These are phyloP conservation scores for Curvularia spicifera DNA, from an alignment of 2,329 filamentous ascomycete species.

Conservation along the genomic window DNA sequence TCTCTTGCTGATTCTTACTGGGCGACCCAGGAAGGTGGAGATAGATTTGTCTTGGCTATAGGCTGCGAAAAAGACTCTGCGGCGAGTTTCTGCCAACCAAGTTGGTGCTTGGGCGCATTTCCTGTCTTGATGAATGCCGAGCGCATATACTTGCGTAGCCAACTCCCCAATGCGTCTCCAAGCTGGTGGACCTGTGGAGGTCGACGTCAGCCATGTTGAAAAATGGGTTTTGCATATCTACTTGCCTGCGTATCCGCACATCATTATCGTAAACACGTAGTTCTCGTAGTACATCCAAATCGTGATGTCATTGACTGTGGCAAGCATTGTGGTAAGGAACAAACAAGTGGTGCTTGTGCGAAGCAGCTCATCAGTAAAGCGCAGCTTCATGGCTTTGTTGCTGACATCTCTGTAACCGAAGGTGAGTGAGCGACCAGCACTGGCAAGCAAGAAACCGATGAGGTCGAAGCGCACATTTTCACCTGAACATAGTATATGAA, in stretches of 20 bases:
- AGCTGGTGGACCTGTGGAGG: constrained; percentile 30
- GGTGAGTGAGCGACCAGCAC: constrained; percentile 45
- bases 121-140: constrained; percentile 43
- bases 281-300: constrained; percentile 48
- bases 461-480: constrained; percentile 49
- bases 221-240: not conserved
- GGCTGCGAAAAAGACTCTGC: constrained; percentile 37
- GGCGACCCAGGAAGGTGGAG: constrained; percentile 45
- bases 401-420: constrained; percentile 34
- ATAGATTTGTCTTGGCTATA: constrained; percentile 45
- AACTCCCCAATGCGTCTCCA: constrained; percentile 45
- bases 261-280: constrained; percentile 45
- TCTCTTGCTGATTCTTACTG: constrained; percentile 39
- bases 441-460: constrained; percentile 48
- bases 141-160: constrained; percentile 39
- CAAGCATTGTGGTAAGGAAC: constrained; percentile 48
- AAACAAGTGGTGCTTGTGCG: constrained; percentile 48
- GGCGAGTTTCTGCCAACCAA: constrained; percentile 41
- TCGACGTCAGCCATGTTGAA: not conserved
- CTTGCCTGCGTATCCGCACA: constrained; percentile 50
- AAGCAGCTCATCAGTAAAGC: constrained; percentile 41
- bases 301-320: constrained; percentile 49
- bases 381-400: constrained; percentile 25
- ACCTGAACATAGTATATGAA: constrained; percentile 50
- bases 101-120: constrained; percentile 31